Evolutionary conservation across 2,329 filamentous ascomycete genomes (phyloP).

Genomic region (Fusarium beomiforme): DNA sequence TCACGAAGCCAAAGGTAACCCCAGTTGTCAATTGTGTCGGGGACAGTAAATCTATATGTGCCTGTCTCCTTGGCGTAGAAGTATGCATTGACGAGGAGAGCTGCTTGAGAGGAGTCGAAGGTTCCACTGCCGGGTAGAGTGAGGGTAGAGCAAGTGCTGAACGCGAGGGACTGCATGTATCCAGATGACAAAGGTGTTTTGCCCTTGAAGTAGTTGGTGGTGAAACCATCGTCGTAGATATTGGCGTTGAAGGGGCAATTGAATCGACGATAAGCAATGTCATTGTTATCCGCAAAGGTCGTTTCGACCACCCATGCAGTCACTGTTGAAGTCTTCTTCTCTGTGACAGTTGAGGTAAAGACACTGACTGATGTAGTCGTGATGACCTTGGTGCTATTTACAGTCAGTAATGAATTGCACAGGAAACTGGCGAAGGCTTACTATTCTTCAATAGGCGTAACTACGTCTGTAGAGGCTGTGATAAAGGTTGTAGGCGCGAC

Average conservation of each 20-base stretch:
- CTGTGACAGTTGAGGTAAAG: not conserved
- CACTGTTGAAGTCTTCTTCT: not conserved
- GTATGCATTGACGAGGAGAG: not conserved
- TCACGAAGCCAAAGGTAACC: not conserved
- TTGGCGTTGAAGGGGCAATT: not conserved
- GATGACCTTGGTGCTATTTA: not conserved
- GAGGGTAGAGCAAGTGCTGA: not conserved
- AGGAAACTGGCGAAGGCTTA: not conserved
- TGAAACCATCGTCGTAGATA: not conserved
- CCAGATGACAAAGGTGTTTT: not conserved
- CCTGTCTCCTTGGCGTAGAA: not conserved
- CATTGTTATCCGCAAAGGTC: not conserved
- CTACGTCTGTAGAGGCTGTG: not conserved
- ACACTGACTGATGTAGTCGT: not conserved
- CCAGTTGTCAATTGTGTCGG: not conserved
- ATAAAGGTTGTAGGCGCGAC: not conserved
- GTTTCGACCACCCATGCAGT: not conserved
- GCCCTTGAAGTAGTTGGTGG: not conserved
- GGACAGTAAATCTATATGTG: not conserved
- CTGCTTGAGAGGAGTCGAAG: not conserved
- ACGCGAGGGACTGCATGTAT: not conserved
- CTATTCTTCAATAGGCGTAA: not conserved
- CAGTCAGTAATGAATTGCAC: accelerated
- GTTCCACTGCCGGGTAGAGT: not conserved
- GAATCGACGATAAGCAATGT: not conserved